Conservation (phyloP, 768 basidiomycete species). For the Tricholoma bakamatsutake region DNA sequence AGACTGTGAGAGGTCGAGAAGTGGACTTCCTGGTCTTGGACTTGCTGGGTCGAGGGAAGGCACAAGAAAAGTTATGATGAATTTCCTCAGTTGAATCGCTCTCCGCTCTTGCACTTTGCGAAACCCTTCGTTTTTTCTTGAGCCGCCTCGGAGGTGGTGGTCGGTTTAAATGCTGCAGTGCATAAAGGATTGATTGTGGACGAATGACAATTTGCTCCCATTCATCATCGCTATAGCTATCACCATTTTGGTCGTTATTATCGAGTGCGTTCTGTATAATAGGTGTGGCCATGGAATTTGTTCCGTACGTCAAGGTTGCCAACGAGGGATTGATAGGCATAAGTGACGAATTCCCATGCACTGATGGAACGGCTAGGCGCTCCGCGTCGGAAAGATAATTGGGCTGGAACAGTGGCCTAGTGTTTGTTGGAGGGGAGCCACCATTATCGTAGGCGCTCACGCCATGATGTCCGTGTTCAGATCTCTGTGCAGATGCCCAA, state of each 20-base stretch:
- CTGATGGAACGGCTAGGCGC: neutral
- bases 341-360: neutral
- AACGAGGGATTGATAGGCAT: neutral
- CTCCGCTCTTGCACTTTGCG: neutral
- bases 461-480: neutral
- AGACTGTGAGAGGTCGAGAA: neutral
- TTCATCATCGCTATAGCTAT: constrained; percentile 8
- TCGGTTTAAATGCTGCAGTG: constrained; percentile 11
- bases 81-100: neutral
- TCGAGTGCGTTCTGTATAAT: constrained; percentile 1
- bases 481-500: constrained; percentile 4
- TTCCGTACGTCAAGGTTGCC: neutral
- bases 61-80: constrained; percentile 6
- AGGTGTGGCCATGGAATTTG: neutral
- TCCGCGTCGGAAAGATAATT: neutral
- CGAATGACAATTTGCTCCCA: constrained; percentile 17
- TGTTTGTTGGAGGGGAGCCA: constrained; percentile 7
- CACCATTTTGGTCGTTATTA: neutral
- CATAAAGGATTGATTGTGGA: constrained; percentile 10
- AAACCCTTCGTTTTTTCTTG: neutral
- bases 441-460: neutral
- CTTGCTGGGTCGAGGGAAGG: constrained; percentile 6
- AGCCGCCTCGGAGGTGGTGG: constrained; percentile 5
- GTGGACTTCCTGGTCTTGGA: neutral
- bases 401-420: constrained; percentile 7